Evolutionary conservation across 176 grass and related monocot genomes (phyloP), one percentile per base, ranked within the genome.

Genomic region (Aegilops umbellulata): DNA sequence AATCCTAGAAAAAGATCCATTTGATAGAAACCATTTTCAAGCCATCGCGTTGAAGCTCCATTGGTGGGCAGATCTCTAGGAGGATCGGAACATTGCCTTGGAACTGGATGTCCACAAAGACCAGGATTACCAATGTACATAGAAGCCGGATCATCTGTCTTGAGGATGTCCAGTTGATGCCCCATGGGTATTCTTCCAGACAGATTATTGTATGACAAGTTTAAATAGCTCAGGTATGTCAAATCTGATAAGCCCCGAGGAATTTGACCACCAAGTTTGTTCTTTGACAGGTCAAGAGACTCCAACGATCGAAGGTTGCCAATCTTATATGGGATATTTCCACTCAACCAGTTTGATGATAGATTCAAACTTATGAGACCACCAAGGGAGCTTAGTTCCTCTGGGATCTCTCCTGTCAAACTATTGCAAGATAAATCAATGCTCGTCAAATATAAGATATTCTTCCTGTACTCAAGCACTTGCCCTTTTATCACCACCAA

Each of bases 81-180:
- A 63, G 60, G 23, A 63, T 0, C 4, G 2, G 4, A 0, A 27
- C 61, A 63, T 63, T 63, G 1, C 4, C 0, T 63, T 63, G 1
- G 10, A 26, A 26, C 10, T 26, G 61, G 61, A 63, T 26, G 23
- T 63, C 61, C 61, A 63, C 61, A 63, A 27, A 26, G 61, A 63
- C 1, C 4, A 14, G 25, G 62, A 65, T 65, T 65, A 6, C 62
- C 24, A 6, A 15, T 65, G 5, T 65, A 65, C 12, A 65, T 65
- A 7, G 24, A 65, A 2, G 62, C 62, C 16, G 25, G 62, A 65
- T 65, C 25, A 65, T 65, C 62, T 29, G 12, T 9, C 4, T 65
- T 29, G 25, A 65, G 62, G 62, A 79, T 26, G 9, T 41, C 78
- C 20, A 91, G 80, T 35, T 84, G 80, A 29, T 15, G 25, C 6